Base-by-base conservation (phyloP, 331 rosid genomes). In the Pyracantha coccinea region DNA sequence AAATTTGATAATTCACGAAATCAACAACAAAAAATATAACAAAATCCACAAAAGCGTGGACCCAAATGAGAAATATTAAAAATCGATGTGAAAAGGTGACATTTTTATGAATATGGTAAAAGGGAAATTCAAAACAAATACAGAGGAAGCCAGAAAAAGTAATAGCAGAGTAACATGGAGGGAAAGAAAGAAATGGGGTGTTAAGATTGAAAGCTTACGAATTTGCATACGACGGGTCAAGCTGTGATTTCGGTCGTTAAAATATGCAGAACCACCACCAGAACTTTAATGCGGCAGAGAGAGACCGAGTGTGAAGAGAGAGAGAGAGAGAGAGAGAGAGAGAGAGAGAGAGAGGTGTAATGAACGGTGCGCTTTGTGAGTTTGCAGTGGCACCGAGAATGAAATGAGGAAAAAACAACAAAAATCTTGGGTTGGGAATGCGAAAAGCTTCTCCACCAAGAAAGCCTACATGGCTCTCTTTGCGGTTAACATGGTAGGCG, bases 201-300 rank as follows among this genome's bases (percentile, higher is more conserved):
- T 31, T 24, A 59, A 54, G 29, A 25, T 73, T 73, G 68, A 75
- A 50, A 79, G 84, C 67, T 54, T 61, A 86, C 66, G 75, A 63
- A 75, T 24, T 75, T 67, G 78, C 28, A 83, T 35, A 90, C 54
- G 90, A 87, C 45, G 82, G 96, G 98, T 73, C 71, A 68, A 89
- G 91, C 91, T 88, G 75, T 63, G 84, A 87, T 86, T 86, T 87
- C 98, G 92, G 87, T 75, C 38, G 84, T 71, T 6, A 76, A 69
- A 83, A 75, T 35, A 74, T 78, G 85, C 72, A 75, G 77, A 86
- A 75, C 91, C 89, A 80, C 67, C 79, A 81, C 65, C 80, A 47
- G 64, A 72, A 58, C 60, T 27, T 75, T 68, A 75, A 66, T 55
- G 78, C 59, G 59, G 59, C 55, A 63, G 68, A 9, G 13, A 15